Percentiles rank a stretch among this genome's conserved stretches.
Conservation (phyloP, 1,284 basidiomycete genomes). For the Cerioporus squamosus region DNA sequence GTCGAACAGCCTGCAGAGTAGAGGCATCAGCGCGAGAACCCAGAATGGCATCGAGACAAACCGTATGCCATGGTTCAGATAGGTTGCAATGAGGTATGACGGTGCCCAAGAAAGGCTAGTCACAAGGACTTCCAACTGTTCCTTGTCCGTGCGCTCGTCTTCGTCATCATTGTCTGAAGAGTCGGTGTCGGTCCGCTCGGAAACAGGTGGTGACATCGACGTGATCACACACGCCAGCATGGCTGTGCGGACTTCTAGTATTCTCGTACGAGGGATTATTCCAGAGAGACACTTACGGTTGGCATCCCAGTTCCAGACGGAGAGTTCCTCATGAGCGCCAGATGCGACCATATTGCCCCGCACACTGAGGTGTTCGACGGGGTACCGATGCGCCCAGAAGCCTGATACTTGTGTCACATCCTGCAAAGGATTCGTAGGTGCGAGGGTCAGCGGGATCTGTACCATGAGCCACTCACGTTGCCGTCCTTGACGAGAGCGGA, state of each 20-base stretch:
- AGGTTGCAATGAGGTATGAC: not conserved
- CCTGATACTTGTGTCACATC: not conserved
- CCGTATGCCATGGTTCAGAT: conserved; percentile 1
- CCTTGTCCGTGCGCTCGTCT: too few relatives aligned
- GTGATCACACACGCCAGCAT: too few relatives aligned
- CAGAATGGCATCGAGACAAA: not conserved
- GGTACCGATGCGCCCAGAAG: not conserved
- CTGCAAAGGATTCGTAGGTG: not conserved
- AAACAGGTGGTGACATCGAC: too few relatives aligned
- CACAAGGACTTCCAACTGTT: not conserved
- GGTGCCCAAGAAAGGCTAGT: not conserved
- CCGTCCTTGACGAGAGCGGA: not conserved
- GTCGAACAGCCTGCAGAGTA: not conserved
- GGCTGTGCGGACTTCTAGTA: too few relatives aligned
- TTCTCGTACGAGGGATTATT: too few relatives aligned
- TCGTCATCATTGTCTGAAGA: too few relatives aligned
- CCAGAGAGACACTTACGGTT: not conserved
- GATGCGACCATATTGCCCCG: not conserved
- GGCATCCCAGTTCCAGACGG: not conserved
- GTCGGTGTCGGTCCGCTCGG: too few relatives aligned
- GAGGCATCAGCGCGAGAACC: too few relatives aligned
- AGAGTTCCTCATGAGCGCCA: not conserved
- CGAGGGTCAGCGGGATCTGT: too few relatives aligned
- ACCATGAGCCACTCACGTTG: not conserved
- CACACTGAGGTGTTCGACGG: not conserved